These are phyloP conservation scores for Trypanosoma cruzi DNA, from an alignment of 208 protist genomes.

Conservation along the genomic window DNA sequence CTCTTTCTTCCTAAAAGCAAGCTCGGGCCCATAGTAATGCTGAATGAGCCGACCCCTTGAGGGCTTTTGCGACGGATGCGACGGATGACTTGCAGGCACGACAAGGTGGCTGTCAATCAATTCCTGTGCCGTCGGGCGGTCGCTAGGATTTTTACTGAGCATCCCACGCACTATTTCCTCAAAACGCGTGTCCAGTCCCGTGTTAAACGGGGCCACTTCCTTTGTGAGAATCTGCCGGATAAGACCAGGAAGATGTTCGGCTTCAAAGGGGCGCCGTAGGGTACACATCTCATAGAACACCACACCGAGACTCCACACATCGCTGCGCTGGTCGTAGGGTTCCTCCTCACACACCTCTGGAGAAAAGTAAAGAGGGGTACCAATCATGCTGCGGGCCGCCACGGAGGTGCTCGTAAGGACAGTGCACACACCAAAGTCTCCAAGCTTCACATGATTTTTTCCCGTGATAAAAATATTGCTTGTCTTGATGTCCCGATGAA, in stretches of 20 bases:
- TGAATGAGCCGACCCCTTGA: slow-evolving; percentile 69
- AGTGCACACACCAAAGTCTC: slow-evolving; percentile 91
- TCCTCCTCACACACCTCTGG: slow-evolving; percentile 91
- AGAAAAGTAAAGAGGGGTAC: slow-evolving; percentile 93
- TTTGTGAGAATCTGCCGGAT: slow-evolving; percentile 72
- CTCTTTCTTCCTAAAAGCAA: slow-evolving; percentile 22
- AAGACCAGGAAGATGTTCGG: slow-evolving; percentile 62
- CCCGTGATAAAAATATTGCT: slow-evolving; percentile 93
- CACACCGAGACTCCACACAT: slow-evolving; percentile 96
- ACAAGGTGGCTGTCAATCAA: slow-evolving; percentile 81
- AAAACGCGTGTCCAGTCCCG: slow-evolving; percentile 60
- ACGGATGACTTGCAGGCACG: slow-evolving; percentile 77
- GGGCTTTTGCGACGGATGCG: slow-evolving; percentile 80
- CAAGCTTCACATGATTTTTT: slow-evolving; percentile 92
- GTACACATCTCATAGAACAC: slow-evolving; percentile 96
- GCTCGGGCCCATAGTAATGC: slow-evolving; percentile 68
- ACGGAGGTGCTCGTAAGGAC: slow-evolving; percentile 65
- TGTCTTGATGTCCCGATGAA: slow-evolving; percentile 94
- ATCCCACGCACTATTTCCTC: slow-evolving; percentile 81
- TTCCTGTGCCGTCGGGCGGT: slow-evolving; percentile 77
- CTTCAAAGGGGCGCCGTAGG: slow-evolving; percentile 78
- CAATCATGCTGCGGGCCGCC: slow-evolving; percentile 80
- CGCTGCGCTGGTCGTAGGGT: slow-evolving; percentile 89
- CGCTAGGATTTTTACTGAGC: slow-evolving; percentile 67
- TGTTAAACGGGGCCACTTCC: slow-evolving; percentile 73